phyloP scores from a whole-genome alignment of 768 basidiomycete genomes.

The Clathrus columnatus region DNA sequence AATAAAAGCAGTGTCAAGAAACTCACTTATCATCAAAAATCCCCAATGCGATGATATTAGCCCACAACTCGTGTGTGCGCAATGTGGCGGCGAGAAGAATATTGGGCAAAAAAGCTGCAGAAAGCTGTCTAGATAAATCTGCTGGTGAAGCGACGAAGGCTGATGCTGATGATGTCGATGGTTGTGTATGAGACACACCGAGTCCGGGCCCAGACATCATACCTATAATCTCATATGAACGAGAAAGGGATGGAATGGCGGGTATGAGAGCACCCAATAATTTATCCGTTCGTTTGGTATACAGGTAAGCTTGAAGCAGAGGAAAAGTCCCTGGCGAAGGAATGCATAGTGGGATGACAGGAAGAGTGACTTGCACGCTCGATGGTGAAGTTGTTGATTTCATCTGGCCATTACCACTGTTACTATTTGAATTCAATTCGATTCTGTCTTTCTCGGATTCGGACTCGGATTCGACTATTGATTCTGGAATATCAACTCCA shows the following conservation, averaged over 20 bases:
- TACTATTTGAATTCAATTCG: background rate
- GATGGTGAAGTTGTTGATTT: background rate
- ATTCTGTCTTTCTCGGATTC: background rate
- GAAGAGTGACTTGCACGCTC: slow-evolving; percentile 28
- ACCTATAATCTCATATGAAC: too few species aligned
- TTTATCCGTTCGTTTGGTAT: slow-evolving; percentile 49
- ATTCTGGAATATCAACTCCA: slow-evolving; percentile 10
- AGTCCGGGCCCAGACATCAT: too few species aligned
- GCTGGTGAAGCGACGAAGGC: background rate
- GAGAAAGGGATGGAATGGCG: background rate
- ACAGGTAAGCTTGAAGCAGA: slow-evolving; percentile 57
- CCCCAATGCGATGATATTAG: slow-evolving; percentile 62
- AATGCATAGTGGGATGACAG: slow-evolving; percentile 62
- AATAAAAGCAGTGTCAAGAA: background rate
- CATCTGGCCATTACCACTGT: background rate
- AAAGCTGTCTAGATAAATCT: background rate
- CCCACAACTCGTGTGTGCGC: slow-evolving; percentile 58
- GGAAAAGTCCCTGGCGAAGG: slow-evolving; percentile 66
- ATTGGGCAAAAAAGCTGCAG: background rate
- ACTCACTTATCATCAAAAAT: slow-evolving; percentile 42
- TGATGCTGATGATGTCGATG: background rate
- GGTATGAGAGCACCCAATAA: slow-evolving; percentile 61
- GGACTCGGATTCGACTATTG: slow-evolving; percentile 17
- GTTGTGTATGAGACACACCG: background rate
- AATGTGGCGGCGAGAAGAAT: slow-evolving; percentile 11